These are phyloP conservation scores for Penicillium manginii DNA, from an alignment of 495 filamentous ascomycete genomes.

Conservation along the genomic window DNA sequence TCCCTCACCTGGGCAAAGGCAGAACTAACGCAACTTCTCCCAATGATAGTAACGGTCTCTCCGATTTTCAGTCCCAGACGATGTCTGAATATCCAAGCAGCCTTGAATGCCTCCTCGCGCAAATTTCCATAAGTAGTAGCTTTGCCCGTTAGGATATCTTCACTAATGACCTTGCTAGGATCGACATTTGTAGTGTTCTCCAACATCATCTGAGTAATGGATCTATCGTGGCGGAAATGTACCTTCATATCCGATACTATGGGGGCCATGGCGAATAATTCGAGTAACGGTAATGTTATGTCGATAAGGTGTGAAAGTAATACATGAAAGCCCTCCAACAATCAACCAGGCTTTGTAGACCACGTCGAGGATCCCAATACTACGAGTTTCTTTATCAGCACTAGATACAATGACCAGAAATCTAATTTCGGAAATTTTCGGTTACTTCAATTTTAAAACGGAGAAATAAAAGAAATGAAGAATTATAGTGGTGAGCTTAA, in stretches of 20 bases:
- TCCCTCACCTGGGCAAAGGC: background rate
- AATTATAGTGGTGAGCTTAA: background rate
- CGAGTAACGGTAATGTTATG: background rate
- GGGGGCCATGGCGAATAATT: background rate
- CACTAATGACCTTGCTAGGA: conserved; percentile 7
- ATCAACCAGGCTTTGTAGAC: background rate
- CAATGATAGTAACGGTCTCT: background rate
- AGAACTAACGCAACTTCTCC: background rate
- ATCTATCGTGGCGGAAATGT: conserved; percentile 1
- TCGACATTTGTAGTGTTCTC: conserved; percentile 5
- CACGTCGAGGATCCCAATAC: background rate
- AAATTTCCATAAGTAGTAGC: background rate
- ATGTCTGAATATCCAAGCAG: background rate
- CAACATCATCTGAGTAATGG: conserved; percentile 9
- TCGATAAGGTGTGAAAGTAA: background rate
- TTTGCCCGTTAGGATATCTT: conserved; percentile 6
- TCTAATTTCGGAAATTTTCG: background rate
- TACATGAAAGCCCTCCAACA: background rate
- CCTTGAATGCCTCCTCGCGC: conserved; percentile 3
- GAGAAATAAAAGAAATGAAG: background rate
- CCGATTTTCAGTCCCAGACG: background rate
- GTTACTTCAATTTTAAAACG: background rate
- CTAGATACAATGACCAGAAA: background rate
- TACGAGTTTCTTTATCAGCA: background rate
- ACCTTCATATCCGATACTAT: conserved; percentile 3